Evolutionary conservation across 2,329 filamentous ascomycete genomes (phyloP).

Genomic region (Colletotrichum echinochloae): DNA sequence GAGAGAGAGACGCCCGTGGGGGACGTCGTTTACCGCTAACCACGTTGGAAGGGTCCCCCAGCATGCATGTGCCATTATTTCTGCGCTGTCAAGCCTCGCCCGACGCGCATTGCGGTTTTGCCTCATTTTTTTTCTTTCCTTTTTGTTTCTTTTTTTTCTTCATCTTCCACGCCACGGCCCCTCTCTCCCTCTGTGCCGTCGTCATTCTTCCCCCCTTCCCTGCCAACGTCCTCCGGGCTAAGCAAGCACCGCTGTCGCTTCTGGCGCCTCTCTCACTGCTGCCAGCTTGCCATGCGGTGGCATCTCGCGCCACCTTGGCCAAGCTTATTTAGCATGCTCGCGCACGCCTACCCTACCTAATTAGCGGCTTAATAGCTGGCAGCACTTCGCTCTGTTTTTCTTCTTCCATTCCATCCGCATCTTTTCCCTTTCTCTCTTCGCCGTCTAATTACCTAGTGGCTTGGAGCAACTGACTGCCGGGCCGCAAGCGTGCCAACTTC

Average conservation of each 20-base stretch:
- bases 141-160: too few species aligned
- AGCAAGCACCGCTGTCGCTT: slow-evolving; percentile 14
- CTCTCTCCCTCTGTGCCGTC: neutral
- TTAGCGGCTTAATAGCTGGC: neutral
- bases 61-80: slow-evolving; percentile 25
- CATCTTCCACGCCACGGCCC: neutral
- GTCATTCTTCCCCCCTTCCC: neutral
- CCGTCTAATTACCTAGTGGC: neutral
- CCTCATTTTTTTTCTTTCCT: neutral
- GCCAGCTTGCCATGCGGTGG: neutral
- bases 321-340: neutral
- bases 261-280: slow-evolving; percentile 11
- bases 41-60: slow-evolving; percentile 37
- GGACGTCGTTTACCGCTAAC: slow-evolving; percentile 27
- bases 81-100: slow-evolving; percentile 28
- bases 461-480: slow-evolving; percentile 6
- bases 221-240: neutral
- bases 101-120: neutral
- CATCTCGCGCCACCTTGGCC: neutral
- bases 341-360: too few species aligned
- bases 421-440: neutral
- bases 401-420: too few species aligned
- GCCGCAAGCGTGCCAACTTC: slow-evolving; percentile 30
- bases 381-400: neutral
- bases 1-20: neutral